A percentile compares a stretch with the other conserved stretches of the same genome.
Conservation (phyloP, 2,329 filamentous ascomycete genomes). For the Elsinoe ampelina region DNA sequence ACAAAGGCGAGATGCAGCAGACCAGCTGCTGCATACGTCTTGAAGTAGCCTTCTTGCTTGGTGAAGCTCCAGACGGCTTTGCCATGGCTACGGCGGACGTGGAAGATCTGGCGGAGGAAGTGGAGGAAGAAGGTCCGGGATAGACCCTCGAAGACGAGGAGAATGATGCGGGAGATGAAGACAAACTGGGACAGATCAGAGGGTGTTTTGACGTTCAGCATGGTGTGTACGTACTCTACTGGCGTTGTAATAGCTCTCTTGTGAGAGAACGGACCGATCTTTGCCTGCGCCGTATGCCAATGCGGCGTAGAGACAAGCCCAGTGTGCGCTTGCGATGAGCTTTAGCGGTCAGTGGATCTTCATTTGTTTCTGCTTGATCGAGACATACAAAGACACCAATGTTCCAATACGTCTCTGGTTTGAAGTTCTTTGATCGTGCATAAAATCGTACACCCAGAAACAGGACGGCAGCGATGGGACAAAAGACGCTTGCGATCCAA, state of each 20-base stretch:
- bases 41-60: constrained; percentile 6
- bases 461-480: constrained; percentile 4
- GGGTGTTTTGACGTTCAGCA: not conserved
- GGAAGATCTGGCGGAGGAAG: constrained; percentile 9
- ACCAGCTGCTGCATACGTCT: constrained; percentile 2
- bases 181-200: not conserved
- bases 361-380: not conserved
- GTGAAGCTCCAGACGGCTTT: not conserved
- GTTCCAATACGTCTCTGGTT: constrained; percentile 8
- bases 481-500: constrained; percentile 8
- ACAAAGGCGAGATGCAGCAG: constrained; percentile 1
- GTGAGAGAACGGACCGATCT: constrained; percentile 4
- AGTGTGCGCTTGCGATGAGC: constrained; percentile 7
- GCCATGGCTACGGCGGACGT: not conserved
- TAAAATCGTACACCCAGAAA: constrained; percentile 8
- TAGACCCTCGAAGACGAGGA: constrained; percentile 3
- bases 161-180: not conserved
- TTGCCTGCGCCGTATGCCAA: constrained; percentile 9
- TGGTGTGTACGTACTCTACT: not conserved
- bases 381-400: constrained; percentile 4
- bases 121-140: constrained; percentile 5
- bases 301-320: constrained; percentile 9
- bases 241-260: not conserved
- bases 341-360: not conserved
- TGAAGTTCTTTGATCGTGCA: constrained; percentile 11